These are phyloP conservation scores for Mucor irregularis DNA, from an alignment of 371 early-diverging fungal genomes.

Conservation along the genomic window DNA sequence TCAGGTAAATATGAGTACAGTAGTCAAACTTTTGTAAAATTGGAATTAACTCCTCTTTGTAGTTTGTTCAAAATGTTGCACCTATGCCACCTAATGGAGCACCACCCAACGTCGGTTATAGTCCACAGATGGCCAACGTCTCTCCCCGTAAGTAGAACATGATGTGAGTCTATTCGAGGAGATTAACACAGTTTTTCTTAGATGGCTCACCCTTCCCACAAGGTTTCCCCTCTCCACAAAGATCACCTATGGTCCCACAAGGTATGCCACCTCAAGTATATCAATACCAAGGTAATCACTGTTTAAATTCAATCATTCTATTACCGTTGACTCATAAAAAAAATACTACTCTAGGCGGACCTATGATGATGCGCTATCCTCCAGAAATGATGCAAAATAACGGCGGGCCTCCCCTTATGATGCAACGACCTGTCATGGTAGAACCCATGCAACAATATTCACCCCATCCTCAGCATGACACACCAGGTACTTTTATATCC, in stretches of 20 bases:
- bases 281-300: conserved; percentile 55
- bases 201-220: conserved; percentile 51
- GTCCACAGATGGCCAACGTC: conserved; percentile 48
- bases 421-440: conserved; percentile 40
- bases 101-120: conserved; percentile 40
- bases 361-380: conserved; percentile 58
- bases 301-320: too few species aligned
- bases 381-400: conserved; percentile 52
- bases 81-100: conserved; percentile 39
- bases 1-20: conserved; percentile 24
- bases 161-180: neutral
- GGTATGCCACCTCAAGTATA: conserved; percentile 57
- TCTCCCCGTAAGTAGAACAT: conserved; percentile 38
- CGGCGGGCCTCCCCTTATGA: conserved; percentile 27
- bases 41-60: too few species aligned
- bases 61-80: conserved; percentile 45
- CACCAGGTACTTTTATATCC: conserved; percentile 3
- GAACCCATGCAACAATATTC: conserved; percentile 30
- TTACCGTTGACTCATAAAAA: too few species aligned
- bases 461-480: conserved; percentile 24
- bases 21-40: too few species aligned
- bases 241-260: conserved; percentile 53
- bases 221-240: conserved; percentile 50
- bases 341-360: conserved; percentile 36
- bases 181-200: too few species aligned